These are phyloP conservation scores for Alternaria panax DNA, from an alignment of 2,329 filamentous ascomycete genomes.

Conservation along the genomic window DNA sequence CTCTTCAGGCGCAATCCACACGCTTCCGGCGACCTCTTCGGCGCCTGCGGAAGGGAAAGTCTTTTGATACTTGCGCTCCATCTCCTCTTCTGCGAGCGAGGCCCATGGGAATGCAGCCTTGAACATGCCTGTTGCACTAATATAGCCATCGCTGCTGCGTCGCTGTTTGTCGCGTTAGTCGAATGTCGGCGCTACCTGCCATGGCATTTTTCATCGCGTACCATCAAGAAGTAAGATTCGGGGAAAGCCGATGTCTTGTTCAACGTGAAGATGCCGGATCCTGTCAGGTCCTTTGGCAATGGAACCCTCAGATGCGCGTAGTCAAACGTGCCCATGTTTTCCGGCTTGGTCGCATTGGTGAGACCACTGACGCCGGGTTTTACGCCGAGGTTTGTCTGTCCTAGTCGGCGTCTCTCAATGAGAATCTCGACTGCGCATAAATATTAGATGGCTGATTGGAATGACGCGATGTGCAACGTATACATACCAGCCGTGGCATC, in stretches of 20 bases:
- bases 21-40: constrained; percentile 94
- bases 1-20: constrained; percentile 87
- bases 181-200: constrained; percentile 18
- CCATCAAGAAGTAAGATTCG: constrained; percentile 95
- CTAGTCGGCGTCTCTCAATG: constrained; percentile 83
- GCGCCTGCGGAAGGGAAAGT: constrained; percentile 78
- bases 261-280: constrained; percentile 87
- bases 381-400: constrained; percentile 87
- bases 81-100: constrained; percentile 73
- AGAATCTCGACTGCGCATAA: constrained; percentile 61
- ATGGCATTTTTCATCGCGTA: constrained; percentile 50
- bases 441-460: constrained; percentile 31
- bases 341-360: constrained; percentile 73
- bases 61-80: constrained; percentile 85
- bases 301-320: constrained; percentile 95
- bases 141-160: constrained; percentile 82
- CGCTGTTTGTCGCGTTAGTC: constrained; percentile 60
- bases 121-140: constrained; percentile 91
- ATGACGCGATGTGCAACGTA: constrained; percentile 37
- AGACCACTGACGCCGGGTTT: constrained; percentile 78
- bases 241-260: constrained; percentile 69
- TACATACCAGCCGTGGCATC: constrained; percentile 70
- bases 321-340: constrained; percentile 84
- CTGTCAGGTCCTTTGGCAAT: constrained; percentile 84
- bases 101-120: constrained; percentile 87